Conservation (phyloP, 139 green algal genomes). For the Chlorella sp. region DNA sequence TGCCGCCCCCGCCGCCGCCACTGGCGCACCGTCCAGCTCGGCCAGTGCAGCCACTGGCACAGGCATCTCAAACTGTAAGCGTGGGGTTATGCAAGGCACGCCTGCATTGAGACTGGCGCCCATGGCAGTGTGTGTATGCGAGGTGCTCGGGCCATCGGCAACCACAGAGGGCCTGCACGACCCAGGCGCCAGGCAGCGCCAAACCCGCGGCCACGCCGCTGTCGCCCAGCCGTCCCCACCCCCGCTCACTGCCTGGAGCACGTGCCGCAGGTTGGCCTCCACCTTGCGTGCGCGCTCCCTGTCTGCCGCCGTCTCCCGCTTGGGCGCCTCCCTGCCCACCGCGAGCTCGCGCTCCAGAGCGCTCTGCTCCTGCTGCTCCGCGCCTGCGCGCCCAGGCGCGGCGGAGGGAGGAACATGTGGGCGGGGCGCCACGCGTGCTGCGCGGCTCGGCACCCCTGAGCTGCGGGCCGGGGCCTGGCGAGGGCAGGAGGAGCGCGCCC, state of each 20-base stretch:
- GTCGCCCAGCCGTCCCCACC: not conserved
- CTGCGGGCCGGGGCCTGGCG: no score
- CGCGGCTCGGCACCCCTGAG: not conserved
- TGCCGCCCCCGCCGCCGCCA: no score
- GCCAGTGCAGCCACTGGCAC: no score
- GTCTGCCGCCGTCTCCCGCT: not conserved
- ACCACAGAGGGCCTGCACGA: no score
- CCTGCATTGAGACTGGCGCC: no score
- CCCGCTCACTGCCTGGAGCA: constrained; percentile 6
- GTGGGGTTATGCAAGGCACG: no score
- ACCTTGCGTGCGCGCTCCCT: constrained; percentile 15
- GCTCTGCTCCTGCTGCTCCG: constrained; percentile 1
- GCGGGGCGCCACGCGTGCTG: not conserved
- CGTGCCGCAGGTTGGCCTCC: constrained; percentile 24
- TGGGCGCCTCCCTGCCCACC: constrained; percentile 5
- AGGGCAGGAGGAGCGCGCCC: not conserved
- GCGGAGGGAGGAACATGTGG: not conserved
- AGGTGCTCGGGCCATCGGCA: no score
- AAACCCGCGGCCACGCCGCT: no score
- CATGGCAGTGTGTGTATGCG: no score
- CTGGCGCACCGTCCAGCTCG: no score
- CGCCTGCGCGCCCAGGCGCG: not conserved
- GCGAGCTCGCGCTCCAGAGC: constrained; percentile 21
- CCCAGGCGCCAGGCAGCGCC: no score
- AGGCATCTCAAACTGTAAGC: no score